Evolutionary conservation across 2,329 filamentous ascomycete species (phyloP).

Genomic region (Fusarium piperis): DNA sequence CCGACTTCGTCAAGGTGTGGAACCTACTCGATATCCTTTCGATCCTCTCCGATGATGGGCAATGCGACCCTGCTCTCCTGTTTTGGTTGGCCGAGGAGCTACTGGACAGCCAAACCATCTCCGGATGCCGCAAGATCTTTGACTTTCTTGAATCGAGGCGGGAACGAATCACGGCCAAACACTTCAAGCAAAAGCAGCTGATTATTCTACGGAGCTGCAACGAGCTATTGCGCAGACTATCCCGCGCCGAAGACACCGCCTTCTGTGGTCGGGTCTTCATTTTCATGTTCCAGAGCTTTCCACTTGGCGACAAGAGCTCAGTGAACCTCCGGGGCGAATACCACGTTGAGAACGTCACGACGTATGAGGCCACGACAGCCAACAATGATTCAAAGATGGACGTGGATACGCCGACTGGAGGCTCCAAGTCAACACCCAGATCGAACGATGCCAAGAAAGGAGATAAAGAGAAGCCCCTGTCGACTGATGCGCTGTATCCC

Average conservation of each 20-base stretch:
- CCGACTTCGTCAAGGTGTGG: constrained; percentile 86
- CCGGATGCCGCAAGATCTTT: constrained; percentile 90
- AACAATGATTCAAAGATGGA: constrained; percentile 64
- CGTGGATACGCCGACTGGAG: constrained; percentile 64
- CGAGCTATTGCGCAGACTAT: constrained; percentile 89
- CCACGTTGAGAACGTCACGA: constrained; percentile 93
- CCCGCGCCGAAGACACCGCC: constrained; percentile 94
- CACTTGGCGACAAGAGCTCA: constrained; percentile 94
- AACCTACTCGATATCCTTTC: constrained; percentile 93
- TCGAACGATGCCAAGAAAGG: constrained; percentile 55
- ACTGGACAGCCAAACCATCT: constrained; percentile 93
- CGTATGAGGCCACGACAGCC: constrained; percentile 67
- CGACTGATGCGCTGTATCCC: constrained; percentile 79
- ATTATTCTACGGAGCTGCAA: constrained; percentile 95
- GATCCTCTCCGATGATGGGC: constrained; percentile 83
- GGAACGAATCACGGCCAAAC: constrained; percentile 83
- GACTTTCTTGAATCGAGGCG: constrained; percentile 94
- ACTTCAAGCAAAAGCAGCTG: constrained; percentile 85
- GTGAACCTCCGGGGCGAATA: constrained; percentile 97
- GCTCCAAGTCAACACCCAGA: constrained; percentile 48
- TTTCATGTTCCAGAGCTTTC: constrained; percentile 98
- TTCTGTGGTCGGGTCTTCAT: constrained; percentile 99
- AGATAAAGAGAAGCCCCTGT: constrained; percentile 64
- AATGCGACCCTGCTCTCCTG: constrained; percentile 80
- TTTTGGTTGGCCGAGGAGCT: constrained; percentile 95